These are phyloP conservation scores for Penicillium olsonii DNA, from an alignment of 2,329 filamentous ascomycete genomes.

Conservation along the genomic window DNA sequence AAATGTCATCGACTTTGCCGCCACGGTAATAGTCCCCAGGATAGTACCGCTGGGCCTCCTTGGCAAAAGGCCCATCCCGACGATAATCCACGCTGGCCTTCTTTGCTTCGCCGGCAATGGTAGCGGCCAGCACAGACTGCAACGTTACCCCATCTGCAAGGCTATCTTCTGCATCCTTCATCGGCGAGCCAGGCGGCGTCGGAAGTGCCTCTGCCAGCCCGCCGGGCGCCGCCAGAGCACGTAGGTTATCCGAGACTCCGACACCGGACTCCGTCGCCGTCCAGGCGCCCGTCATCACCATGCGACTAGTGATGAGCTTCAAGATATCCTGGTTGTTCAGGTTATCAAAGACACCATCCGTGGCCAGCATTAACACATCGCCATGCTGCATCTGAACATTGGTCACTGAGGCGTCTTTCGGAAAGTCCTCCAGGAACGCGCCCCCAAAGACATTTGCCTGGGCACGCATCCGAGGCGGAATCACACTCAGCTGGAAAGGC, in stretches of 20 bases:
- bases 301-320: conserved; percentile 72
- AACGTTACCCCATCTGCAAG: conserved; percentile 54
- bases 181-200: conserved; percentile 10
- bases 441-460: conserved; percentile 85
- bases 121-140: conserved; percentile 75
- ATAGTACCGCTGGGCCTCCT: conserved; percentile 85
- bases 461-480: conserved; percentile 75
- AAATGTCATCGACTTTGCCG: conserved; percentile 95
- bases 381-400: conserved; percentile 79
- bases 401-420: conserved; percentile 78
- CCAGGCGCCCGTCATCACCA: conserved; percentile 77
- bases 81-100: conserved; percentile 77
- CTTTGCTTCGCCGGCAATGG: conserved; percentile 81
- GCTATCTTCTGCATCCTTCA: conserved; percentile 11
- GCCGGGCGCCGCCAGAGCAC: conserved; percentile 53
- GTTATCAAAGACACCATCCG: conserved; percentile 96
- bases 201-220: conserved; percentile 36
- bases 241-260: conserved; percentile 62
- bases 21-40: conserved; percentile 85
- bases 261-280: conserved; percentile 62
- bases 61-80: conserved; percentile 89
- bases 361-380: conserved; percentile 90
- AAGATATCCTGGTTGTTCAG: conserved; percentile 88
- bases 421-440: conserved; percentile 76
- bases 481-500: conserved; percentile 87